Evolutionary conservation across 352 stramenopile species (phyloP).

Genomic region (Phytophthora boehmeriae): DNA sequence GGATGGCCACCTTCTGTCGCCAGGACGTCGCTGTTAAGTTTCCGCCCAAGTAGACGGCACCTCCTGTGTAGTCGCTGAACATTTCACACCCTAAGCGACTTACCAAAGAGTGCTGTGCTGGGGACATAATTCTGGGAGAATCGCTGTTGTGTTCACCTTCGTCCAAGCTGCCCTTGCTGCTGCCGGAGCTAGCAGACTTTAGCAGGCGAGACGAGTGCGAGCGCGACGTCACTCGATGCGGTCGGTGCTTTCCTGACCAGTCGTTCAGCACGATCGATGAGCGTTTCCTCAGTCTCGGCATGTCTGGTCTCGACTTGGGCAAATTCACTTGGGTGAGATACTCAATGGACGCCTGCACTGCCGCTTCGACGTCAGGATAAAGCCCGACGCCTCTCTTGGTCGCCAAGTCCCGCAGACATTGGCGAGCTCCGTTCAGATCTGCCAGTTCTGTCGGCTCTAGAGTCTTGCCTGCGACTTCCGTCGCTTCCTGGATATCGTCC

Average conservation of each 20-base stretch:
- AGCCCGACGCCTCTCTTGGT: constrained; percentile 49
- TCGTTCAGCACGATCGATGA: constrained; percentile 80
- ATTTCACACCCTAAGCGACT: constrained; percentile 50
- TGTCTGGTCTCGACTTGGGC: constrained; percentile 43
- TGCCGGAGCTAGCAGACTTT: constrained; percentile 44
- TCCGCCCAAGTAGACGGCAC: constrained; percentile 77
- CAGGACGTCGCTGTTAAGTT: constrained; percentile 77
- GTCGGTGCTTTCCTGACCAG: constrained; percentile 61
- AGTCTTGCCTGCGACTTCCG: constrained; percentile 51
- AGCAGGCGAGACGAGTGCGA: constrained; percentile 68
- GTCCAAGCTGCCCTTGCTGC: constrained; percentile 32
- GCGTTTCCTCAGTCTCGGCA: constrained; percentile 69
- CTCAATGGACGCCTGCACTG: constrained; percentile 51
- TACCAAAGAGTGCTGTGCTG: constrained; percentile 36
- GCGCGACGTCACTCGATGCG: constrained; percentile 55
- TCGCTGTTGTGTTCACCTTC: constrained; percentile 33
- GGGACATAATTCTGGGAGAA: constrained; percentile 9
- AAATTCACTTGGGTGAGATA: constrained; percentile 60
- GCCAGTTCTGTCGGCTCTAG: constrained; percentile 70
- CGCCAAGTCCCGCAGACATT: constrained; percentile 77
- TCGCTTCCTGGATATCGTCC: constrained; percentile 67
- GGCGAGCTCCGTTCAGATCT: constrained; percentile 82
- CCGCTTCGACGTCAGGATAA: constrained; percentile 54
- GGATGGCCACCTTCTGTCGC: constrained; percentile 77
- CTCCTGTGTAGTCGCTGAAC: constrained; percentile 50